Evolutionary conservation across 768 basidiomycete species (phyloP).

Genomic region (Nidularia sp.): DNA sequence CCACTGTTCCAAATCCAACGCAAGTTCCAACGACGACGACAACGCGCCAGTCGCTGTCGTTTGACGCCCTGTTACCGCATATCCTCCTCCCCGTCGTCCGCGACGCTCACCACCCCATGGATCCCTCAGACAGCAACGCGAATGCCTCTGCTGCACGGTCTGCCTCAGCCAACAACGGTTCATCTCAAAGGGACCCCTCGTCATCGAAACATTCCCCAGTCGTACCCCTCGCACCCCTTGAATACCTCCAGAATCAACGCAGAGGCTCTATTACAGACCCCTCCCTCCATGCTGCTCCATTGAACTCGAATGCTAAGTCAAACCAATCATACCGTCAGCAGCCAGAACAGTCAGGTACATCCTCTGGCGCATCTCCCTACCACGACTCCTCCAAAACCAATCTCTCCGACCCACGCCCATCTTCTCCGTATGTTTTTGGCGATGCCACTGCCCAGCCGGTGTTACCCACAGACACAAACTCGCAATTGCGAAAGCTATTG

Average conservation of each 20-base stretch:
- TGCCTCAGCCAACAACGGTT: conserved; percentile 13
- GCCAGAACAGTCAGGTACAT: conserved; percentile 14
- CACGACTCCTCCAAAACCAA: conserved; percentile 25
- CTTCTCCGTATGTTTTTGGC: conserved; percentile 69
- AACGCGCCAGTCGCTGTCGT: background rate
- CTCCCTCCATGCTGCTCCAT: conserved; percentile 60
- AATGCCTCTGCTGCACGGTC: background rate
- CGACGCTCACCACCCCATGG: background rate
- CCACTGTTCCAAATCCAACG: background rate
- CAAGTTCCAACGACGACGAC: background rate
- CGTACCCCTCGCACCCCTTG: conserved; percentile 68
- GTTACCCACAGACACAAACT: conserved; percentile 27
- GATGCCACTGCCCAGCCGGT: conserved; percentile 42
- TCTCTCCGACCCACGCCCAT: conserved; percentile 46
- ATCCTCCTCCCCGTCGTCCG: background rate
- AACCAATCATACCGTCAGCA: conserved; percentile 18
- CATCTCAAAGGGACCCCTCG: conserved; percentile 22
- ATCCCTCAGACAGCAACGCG: background rate
- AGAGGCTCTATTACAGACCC: conserved; percentile 83
- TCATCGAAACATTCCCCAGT: conserved; percentile 45
- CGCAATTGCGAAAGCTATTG: conserved; percentile 55
- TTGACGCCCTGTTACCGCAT: background rate
- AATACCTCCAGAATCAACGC: conserved; percentile 77
- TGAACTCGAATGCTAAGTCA: conserved; percentile 16
- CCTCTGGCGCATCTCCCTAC: conserved; percentile 21